phyloP scores from a whole-genome alignment of 306 rosid species.

The Nissolia schottii region DNA sequence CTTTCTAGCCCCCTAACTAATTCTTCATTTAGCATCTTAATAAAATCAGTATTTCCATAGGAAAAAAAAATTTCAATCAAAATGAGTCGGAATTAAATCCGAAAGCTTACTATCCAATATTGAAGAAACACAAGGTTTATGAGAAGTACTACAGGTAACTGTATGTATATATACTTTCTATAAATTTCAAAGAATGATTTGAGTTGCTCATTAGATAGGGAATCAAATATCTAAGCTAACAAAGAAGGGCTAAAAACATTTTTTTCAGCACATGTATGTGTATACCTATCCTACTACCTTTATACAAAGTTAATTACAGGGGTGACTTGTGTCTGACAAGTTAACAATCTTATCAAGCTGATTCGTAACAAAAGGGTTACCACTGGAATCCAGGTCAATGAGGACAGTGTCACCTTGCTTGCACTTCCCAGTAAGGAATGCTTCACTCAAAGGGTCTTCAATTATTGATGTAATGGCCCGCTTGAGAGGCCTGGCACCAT shows the following conservation, averaged over 20 bases:
- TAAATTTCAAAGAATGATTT: conserved; percentile 2
- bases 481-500: conserved; percentile 84
- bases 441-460: conserved; percentile 77
- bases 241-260: conserved; percentile 17
- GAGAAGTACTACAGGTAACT: background rate
- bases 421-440: conserved; percentile 53
- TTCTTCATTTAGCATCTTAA: too few relatives aligned
- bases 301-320: conserved; percentile 24
- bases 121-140: too few relatives aligned
- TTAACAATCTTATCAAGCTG: conserved; percentile 44
- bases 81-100: too few relatives aligned
- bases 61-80: too few relatives aligned
- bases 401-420: conserved; percentile 65
- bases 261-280: background rate
- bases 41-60: too few relatives aligned
- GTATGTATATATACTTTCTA: background rate
- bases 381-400: conserved; percentile 68
- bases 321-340: conserved; percentile 40
- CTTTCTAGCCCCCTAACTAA: too few relatives aligned
- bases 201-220: background rate
- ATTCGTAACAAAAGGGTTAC: conserved; percentile 52
- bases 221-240: conserved; percentile 18
- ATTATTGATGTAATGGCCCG: conserved; percentile 60
- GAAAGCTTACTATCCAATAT: too few relatives aligned
- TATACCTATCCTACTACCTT: conserved; percentile 17